Percentiles rank a stretch among this genome's conserved stretches.
Evolutionary conservation across 225 moss, liverwort and hornwort genomes (phyloP).

Genomic region (Thuidium tamariscinum): DNA sequence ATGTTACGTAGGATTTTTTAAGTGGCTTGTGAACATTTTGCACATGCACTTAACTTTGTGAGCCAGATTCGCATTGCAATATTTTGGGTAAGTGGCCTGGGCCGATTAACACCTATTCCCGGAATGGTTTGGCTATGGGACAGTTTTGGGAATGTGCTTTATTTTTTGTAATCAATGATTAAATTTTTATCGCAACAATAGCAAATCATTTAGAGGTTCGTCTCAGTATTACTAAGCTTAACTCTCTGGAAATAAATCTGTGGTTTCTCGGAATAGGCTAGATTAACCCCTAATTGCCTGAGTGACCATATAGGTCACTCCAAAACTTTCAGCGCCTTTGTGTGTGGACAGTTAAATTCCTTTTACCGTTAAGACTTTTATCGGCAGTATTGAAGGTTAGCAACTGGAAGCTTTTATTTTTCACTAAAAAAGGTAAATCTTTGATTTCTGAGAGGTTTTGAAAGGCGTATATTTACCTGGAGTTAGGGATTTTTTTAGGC

Average conservation of each 20-base stretch:
- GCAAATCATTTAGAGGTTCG: neutral
- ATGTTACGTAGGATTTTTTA: neutral
- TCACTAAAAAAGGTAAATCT: too few species aligned
- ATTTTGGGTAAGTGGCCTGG: neutral
- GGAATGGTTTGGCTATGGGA: neutral
- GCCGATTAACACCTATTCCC: neutral
- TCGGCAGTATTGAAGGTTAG: neutral
- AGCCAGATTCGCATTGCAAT: neutral
- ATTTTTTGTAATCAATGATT: neutral
- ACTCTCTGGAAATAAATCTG: neutral
- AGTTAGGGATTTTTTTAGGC: too few species aligned
- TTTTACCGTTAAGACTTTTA: neutral
- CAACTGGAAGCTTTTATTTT: too few species aligned
- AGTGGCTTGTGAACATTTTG: neutral
- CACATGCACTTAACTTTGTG: neutral
- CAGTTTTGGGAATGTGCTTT: neutral
- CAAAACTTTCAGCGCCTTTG: neutral
- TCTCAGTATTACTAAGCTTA: neutral
- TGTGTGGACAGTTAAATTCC: neutral
- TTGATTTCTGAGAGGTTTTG: too few species aligned
- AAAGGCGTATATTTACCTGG: too few species aligned
- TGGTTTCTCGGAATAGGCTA: too few species aligned
- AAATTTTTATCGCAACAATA: neutral
- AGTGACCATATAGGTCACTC: neutral
- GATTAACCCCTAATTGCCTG: neutral